Percentiles rank a stretch among this genome's conserved stretches.
These are phyloP conservation scores for Hemileia vastatrix DNA, from an alignment of 1,284 basidiomycete genomes.

Conservation along the genomic window DNA sequence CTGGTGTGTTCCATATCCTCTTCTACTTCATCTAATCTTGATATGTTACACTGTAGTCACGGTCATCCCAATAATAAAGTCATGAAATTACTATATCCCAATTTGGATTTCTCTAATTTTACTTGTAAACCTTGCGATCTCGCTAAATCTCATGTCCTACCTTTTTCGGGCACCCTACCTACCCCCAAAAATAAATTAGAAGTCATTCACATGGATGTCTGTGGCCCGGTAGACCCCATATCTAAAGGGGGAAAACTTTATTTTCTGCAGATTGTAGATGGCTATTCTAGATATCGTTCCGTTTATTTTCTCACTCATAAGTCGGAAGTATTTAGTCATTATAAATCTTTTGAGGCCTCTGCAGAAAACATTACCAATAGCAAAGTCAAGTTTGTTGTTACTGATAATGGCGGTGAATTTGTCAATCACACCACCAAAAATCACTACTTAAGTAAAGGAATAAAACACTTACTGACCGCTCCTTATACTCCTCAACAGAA, in stretches of 20 bases:
- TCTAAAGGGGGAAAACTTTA: neutral
- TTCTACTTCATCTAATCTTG: too few species aligned
- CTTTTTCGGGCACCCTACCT: neutral
- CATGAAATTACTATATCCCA: too few species aligned
- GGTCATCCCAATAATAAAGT: constrained; percentile 5
- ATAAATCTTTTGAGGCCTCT: too few species aligned
- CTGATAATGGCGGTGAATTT: constrained; percentile 13
- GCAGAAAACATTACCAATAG: too few species aligned
- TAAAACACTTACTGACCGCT: neutral
- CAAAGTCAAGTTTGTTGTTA: too few species aligned
- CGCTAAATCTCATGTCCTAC: neutral
- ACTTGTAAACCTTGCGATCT: neutral
- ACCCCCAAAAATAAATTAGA: neutral
- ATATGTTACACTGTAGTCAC: too few species aligned
- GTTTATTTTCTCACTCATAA: constrained; percentile 4
- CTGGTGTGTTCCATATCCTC: too few species aligned
- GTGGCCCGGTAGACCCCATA: neutral
- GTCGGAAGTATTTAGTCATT: neutral
- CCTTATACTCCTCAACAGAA: constrained; percentile 7
- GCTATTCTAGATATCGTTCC: neutral
- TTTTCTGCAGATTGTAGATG: neutral
- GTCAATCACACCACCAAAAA: neutral
- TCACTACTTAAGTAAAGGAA: neutral
- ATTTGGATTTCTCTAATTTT: too few species aligned
- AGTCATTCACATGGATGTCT: neutral